These are phyloP conservation scores for Amphichorda felina DNA, from an alignment of 2,329 filamentous ascomycete genomes.

Conservation along the genomic window DNA sequence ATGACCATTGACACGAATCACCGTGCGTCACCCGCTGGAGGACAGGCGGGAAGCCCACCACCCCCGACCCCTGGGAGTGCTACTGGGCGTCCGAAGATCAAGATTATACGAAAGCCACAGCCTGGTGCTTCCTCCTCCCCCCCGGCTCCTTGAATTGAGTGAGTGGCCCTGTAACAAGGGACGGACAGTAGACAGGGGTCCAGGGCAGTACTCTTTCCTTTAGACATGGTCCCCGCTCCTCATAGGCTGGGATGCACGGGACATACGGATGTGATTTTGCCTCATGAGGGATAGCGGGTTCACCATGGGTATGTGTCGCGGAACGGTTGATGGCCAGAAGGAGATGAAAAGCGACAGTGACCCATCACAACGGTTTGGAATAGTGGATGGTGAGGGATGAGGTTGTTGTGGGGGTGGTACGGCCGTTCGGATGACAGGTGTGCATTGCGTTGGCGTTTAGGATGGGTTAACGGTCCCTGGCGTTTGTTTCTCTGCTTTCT, in stretches of 20 bases:
- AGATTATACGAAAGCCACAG: slow-evolving; percentile 1
- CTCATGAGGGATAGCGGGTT: no score
- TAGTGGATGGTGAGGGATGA: no score
- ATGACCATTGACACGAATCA: slow-evolving; percentile 1
- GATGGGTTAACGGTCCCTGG: not conserved
- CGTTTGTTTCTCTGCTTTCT: not conserved
- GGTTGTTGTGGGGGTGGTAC: no score
- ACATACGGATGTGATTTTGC: no score
- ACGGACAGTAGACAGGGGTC: no score
- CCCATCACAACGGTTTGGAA: no score
- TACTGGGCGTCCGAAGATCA: slow-evolving; percentile 2
- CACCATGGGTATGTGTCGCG: no score
- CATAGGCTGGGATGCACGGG: no score
- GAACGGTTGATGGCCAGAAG: no score
- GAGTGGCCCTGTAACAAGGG: not conserved
- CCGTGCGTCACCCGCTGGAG: not conserved
- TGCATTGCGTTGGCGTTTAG: not conserved
- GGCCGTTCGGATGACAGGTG: not conserved
- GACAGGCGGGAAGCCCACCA: slow-evolving; percentile 1
- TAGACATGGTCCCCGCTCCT: no score
- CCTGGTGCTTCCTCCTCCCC: not conserved
- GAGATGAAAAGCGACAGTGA: no score
- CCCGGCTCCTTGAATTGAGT: slow-evolving; percentile 1
- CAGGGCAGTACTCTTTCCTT: no score
- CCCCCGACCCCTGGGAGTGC: not conserved